Conservation (phyloP, 495 filamentous ascomycete genomes). For the Penicillium maclennaniae region DNA sequence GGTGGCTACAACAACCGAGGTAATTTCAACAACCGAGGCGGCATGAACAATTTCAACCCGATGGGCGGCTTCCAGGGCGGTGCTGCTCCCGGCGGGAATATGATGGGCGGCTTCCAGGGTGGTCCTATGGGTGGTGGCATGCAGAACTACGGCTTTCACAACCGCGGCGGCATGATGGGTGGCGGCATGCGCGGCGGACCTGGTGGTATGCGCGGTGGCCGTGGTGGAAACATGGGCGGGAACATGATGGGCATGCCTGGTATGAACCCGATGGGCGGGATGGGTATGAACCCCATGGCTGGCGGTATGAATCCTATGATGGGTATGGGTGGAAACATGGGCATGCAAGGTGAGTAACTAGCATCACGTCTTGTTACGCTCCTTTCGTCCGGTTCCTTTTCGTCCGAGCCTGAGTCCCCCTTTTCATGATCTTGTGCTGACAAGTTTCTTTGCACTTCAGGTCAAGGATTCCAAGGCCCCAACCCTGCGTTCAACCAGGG, state of each 20-base stretch:
- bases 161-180: slow-evolving; percentile 62
- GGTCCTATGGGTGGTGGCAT: slow-evolving; percentile 51
- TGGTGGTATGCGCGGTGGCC: slow-evolving; percentile 67
- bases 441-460: slow-evolving; percentile 10
- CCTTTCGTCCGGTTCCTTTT: neutral
- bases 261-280: slow-evolving; percentile 55
- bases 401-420: neutral
- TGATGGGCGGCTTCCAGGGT: slow-evolving; percentile 59
- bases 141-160: slow-evolving; percentile 58
- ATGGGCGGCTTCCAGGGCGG: slow-evolving; percentile 51
- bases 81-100: slow-evolving; percentile 43
- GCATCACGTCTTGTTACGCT: neutral
- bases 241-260: slow-evolving; percentile 53
- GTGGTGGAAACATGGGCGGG: slow-evolving; percentile 55
- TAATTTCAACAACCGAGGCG: slow-evolving; percentile 18
- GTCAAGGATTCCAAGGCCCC: slow-evolving; percentile 60
- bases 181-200: slow-evolving; percentile 64
- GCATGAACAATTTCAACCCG: slow-evolving; percentile 36
- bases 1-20: slow-evolving; percentile 42
- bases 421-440: neutral
- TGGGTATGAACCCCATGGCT: slow-evolving; percentile 63
- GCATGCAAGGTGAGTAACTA: slow-evolving; percentile 53
- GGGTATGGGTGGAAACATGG: slow-evolving; percentile 57
- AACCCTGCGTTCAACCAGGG: slow-evolving; percentile 74
- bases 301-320: slow-evolving; percentile 50